Base-by-base conservation (phyloP, 169 alveolate genomes). In the Plasmodium gonderi region DNA sequence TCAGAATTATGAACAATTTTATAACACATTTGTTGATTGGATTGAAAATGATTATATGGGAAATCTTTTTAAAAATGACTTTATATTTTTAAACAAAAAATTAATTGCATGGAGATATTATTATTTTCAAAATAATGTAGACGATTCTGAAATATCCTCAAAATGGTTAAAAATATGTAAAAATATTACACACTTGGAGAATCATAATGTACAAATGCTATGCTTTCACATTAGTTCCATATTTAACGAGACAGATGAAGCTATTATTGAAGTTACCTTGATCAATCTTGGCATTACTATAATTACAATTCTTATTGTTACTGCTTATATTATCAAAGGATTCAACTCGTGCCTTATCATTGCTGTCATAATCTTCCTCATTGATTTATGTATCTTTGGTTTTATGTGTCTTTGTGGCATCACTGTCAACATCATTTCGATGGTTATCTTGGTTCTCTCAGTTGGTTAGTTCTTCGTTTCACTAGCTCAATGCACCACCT, bases 371-470 rank as follows among this genome's bases (percentile, higher is more conserved):
- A 92, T 96, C 42, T 85, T 95, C 44, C 91, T 94, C 60, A 95
- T 96, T 74, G 97, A 96, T 54, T 92, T 95, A 44, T 93, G 96
- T 26, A 92, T 96, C 9, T 92, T 96, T 80, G 98, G 98, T 23
- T 95, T 95, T 89, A 96, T 96, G 98, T 93, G 96, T 26, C 91
- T 91, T 7, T 95, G 97, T 95, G 97, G 96, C 40, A 91, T 96
- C 38, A 95, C 96, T 3, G 94, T 96, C n/a, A 96, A 96, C 72
- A 95, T 96, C 92, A 96, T 96, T 68, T 94, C 98, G n/a, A 95
- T 96, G 97, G 97, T 96, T 81, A 95, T 94, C 82, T 92, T 96
- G 72, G 95, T 96, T 54, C 95, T 96, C 80, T 95, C 97, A 12
- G 95, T 96, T 14, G 98, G 98, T 94, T 79, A 64, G 97, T 36